Conservation (phyloP, 1,284 basidiomycete genomes). For the Ustilago cynodontis region DNA sequence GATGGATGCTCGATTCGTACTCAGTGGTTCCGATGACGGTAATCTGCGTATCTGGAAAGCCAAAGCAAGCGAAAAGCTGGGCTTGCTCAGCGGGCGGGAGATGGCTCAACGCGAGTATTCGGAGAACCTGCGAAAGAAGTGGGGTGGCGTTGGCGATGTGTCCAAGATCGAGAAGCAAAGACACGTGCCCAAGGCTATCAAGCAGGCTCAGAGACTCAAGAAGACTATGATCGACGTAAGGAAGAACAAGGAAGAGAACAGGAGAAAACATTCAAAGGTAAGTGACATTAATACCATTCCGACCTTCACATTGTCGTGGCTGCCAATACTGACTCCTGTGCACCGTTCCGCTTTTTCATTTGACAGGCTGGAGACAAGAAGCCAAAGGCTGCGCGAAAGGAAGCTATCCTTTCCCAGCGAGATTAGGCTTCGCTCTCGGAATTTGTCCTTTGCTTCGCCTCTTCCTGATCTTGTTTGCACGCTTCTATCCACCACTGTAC, state of each 20-base stretch:
- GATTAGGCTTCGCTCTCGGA: conserved; percentile 2
- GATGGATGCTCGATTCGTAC: conserved; percentile 89
- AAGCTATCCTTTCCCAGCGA: conserved; percentile 53
- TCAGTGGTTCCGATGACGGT: conserved; percentile 95
- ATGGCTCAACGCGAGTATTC: conserved; percentile 92
- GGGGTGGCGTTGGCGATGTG: conserved; percentile 81
- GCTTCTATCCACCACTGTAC: conserved; percentile 20
- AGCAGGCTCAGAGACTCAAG: conserved; percentile 88
- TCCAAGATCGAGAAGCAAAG: conserved; percentile 84
- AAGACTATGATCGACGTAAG: conserved; percentile 90
- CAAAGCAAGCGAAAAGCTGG: conserved; percentile 90
- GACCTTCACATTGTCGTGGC: background rate
- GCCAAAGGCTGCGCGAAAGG: conserved; percentile 89
- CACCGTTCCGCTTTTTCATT: background rate
- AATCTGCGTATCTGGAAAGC: conserved; percentile 98
- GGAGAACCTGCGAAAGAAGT: conserved; percentile 86
- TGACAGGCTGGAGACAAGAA: conserved; percentile 80
- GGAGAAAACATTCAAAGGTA: conserved; percentile 76
- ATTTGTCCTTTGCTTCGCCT: background rate
- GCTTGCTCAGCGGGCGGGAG: conserved; percentile 90
- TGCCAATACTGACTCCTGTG: background rate
- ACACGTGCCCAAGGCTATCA: conserved; percentile 89
- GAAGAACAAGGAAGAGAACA: conserved; percentile 91
- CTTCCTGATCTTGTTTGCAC: conserved; percentile 4
- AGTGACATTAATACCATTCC: background rate